Percentiles rank a stretch among this genome's conserved stretches.
Evolutionary conservation across 129 eudicot genomes (phyloP).

Genomic region (Escallonia rubra): DNA sequence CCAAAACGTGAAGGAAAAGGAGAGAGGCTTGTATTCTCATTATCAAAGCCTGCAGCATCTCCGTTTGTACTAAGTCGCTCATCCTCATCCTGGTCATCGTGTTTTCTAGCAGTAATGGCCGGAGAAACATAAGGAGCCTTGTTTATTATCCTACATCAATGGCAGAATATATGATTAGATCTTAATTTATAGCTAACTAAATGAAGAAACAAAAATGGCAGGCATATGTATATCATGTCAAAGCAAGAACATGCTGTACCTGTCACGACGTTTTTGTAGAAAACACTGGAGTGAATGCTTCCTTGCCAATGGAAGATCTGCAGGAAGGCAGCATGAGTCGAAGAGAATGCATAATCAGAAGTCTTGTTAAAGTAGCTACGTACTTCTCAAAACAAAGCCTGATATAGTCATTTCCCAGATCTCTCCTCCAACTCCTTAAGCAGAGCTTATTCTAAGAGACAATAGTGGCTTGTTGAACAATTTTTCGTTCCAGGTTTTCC

Average conservation of each 20-base stretch:
- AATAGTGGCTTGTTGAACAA: background rate
- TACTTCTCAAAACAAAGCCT: too few species aligned
- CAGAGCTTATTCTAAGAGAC: background rate
- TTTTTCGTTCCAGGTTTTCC: too few species aligned
- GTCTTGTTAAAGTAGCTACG: background rate
- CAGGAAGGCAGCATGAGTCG: background rate
- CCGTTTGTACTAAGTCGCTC: background rate
- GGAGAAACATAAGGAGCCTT: constrained; percentile 12
- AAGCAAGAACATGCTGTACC: constrained; percentile 1
- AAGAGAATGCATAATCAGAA: background rate
- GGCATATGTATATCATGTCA: background rate
- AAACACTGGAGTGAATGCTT: constrained; percentile 17
- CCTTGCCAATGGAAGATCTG: constrained; percentile 29
- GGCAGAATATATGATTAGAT: background rate
- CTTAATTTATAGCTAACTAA: background rate
- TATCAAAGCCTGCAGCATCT: background rate
- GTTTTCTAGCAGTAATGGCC: background rate
- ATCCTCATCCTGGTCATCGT: background rate
- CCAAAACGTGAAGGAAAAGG: constrained; percentile 11
- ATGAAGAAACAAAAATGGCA: background rate
- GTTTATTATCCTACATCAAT: constrained; percentile 11
- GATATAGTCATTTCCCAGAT: background rate
- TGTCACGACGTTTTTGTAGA: constrained; percentile 17
- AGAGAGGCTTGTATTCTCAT: background rate
- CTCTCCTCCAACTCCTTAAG: background rate